These are phyloP conservation scores for Bruguiera hainesii DNA, from an alignment of 441 rosid genomes.

Conservation along the genomic window DNA sequence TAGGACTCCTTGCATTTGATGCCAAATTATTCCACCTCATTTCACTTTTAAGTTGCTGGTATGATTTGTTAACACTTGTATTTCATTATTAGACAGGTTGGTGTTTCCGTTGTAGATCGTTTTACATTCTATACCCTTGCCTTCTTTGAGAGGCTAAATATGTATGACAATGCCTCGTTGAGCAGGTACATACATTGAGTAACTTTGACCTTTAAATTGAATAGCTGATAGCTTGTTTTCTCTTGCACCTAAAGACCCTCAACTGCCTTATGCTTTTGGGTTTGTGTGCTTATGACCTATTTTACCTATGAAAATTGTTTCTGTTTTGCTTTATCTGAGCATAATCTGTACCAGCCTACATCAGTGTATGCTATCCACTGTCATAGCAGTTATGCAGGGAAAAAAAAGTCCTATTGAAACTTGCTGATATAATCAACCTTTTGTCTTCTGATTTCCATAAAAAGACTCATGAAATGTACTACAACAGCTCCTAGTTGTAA, in stretches of 20 bases:
- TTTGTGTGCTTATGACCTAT: no score
- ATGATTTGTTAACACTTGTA: not conserved
- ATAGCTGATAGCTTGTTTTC: not conserved
- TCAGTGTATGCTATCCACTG: no score
- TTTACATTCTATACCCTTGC: constrained; percentile 95
- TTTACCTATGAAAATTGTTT: no score
- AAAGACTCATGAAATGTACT: no score
- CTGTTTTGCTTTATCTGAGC: no score
- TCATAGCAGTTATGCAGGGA: no score
- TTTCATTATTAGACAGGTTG: constrained; percentile 51
- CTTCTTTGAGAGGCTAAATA: constrained; percentile 86
- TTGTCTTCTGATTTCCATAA: no score
- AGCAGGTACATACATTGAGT: constrained; percentile 51
- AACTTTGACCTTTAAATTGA: constrained; percentile 15
- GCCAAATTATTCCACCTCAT: not conserved
- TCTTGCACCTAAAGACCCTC: not conserved
- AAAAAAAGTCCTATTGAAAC: no score
- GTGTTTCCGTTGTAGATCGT: constrained; percentile 94
- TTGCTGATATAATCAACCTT: no score
- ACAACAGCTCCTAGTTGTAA: no score
- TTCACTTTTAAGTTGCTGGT: constrained; percentile 12
- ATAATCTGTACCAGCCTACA: no score
- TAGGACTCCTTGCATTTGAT: not conserved
- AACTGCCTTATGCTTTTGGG: not conserved
- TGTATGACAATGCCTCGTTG: constrained; percentile 86